These are phyloP conservation scores for Alternaria burnsii DNA, from an alignment of 2,329 filamentous ascomycete species.

Conservation along the genomic window DNA sequence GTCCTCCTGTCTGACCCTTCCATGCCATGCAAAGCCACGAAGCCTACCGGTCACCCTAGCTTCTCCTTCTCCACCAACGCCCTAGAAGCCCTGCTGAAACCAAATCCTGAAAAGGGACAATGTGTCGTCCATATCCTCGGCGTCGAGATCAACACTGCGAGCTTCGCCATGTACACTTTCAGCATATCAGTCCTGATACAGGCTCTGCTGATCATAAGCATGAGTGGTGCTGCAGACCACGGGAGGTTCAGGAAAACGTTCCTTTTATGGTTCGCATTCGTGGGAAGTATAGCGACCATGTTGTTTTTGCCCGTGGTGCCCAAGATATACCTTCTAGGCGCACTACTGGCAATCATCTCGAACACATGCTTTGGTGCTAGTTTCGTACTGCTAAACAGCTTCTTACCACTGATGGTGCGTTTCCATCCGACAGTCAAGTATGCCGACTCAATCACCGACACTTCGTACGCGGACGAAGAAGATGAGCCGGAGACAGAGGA, in stretches of 20 bases:
- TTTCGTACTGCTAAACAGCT: slow-evolving; percentile 95
- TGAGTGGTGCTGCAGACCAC: slow-evolving; percentile 95
- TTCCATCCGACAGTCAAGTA: slow-evolving; percentile 73
- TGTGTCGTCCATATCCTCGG: slow-evolving; percentile 87
- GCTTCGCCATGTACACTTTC: slow-evolving; percentile 98
- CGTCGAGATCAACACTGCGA: slow-evolving; percentile 90
- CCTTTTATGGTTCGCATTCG: slow-evolving; percentile 82
- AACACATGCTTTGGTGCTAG: slow-evolving; percentile 96
- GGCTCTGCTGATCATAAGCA: slow-evolving; percentile 89
- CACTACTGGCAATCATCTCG: slow-evolving; percentile 84
- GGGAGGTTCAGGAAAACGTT: slow-evolving; percentile 87
- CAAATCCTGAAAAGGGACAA: slow-evolving; percentile 59
- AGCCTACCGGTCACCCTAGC: slow-evolving; percentile 56
- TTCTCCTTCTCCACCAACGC: slow-evolving; percentile 28
- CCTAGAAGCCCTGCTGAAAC: slow-evolving; percentile 25
- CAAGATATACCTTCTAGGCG: slow-evolving; percentile 79
- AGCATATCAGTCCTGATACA: slow-evolving; percentile 90
- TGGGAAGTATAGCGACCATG: slow-evolving; percentile 86
- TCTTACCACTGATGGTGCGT: slow-evolving; percentile 87
- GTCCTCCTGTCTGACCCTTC: slow-evolving; percentile 80
- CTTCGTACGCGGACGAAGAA: slow-evolving; percentile 37
- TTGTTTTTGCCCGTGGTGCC: slow-evolving; percentile 82
- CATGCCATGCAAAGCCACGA: slow-evolving; percentile 75
- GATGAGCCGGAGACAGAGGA: slow-evolving; percentile 37
- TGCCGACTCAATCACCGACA: slow-evolving; percentile 30